phyloP scores from a whole-genome alignment of 345 rosid genomes.

The Melastoma malabathricum region DNA sequence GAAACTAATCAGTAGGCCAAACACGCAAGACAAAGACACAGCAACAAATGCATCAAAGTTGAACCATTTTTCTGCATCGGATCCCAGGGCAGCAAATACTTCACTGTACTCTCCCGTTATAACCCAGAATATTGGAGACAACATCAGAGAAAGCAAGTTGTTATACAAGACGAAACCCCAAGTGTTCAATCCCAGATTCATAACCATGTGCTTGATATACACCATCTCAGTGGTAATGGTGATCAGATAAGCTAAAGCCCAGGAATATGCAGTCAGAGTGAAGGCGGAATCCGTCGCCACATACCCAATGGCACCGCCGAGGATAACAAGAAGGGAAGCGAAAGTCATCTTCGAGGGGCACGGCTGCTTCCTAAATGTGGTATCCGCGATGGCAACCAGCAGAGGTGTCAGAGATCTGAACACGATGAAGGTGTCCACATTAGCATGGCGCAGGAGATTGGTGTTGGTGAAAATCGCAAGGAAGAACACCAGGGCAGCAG shows the following conservation, averaged over 20 bases:
- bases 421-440: conserved; percentile 90
- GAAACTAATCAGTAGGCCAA: conserved; percentile 88
- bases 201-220: conserved; percentile 92
- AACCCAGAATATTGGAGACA: conserved; percentile 87
- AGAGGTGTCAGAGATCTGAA: conserved; percentile 91
- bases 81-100: conserved; percentile 45
- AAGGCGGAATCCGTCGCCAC: no score
- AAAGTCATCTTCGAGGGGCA: conserved; percentile 76
- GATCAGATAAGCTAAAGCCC: conserved; percentile 87
- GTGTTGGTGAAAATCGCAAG: conserved; percentile 95
- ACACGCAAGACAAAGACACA: conserved; percentile 70
- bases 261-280: conserved; percentile 84
- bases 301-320: conserved; percentile 30
- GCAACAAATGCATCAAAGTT: conserved; percentile 48
- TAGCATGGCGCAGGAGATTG: conserved; percentile 93
- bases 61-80: conserved; percentile 42
- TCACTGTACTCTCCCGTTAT: conserved; percentile 67
- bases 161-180: conserved; percentile 95
- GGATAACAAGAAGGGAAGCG: conserved; percentile 43
- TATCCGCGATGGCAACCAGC: conserved; percentile 86
- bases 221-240: conserved; percentile 96
- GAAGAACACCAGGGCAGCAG: conserved; percentile 86
- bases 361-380: conserved; percentile 65
- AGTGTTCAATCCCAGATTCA: conserved; percentile 81
- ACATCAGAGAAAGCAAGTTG: conserved; percentile 74